Base-by-base conservation (phyloP, 306 rosid genomes). In the Mucuna pruriens region DNA sequence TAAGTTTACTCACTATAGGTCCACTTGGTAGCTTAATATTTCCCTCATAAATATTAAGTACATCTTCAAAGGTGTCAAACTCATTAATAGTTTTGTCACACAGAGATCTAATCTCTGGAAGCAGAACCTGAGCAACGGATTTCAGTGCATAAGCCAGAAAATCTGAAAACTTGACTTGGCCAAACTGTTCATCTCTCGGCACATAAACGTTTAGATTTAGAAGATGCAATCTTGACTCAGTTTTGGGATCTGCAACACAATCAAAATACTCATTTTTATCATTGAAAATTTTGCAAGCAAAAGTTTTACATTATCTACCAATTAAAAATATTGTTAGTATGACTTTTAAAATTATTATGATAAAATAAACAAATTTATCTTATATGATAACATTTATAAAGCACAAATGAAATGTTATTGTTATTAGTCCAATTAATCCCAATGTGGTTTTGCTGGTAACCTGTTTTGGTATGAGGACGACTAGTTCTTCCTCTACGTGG, bases 401-500 rank as follows among this genome's bases (percentile, higher is more conserved):
- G 0, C 40, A 36, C 40, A 51, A 51, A 19, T 52, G 26, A 19
- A 52, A 52, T 52, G 12, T 26, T 33, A 15, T 45, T 16, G 31
- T 3, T 42, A 20, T 7, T 25, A 73, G 44, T 48, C 10, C 0
- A 49, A n/a, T n/a, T n/a, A n/a, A 10, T 44, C 17, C 12, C 1
- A 31, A 16, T 16, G 31, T 0, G 22, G 61, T 22, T 29, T 68
- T 13, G 83, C n/a, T 6, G 29, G 71, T 23, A 10, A 95, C 98
- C 97, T 7, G 75, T 54, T 76, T 86, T 89, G 25, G 88, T 86
- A 16, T 85, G 91, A 63, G 88, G 86, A 34, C 99, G 91, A 60
- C 99, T 86, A 0, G 99, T 95, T 84, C 87, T 85, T 55, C 93
- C 99, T 79, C 99, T 77, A 49, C 98, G 85, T 0, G 99, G 99